Percentiles rank a stretch among this genome's conserved stretches.
These are phyloP conservation scores for Carex kokanica DNA, from an alignment of 176 grass and related monocot genomes.

Conservation along the genomic window DNA sequence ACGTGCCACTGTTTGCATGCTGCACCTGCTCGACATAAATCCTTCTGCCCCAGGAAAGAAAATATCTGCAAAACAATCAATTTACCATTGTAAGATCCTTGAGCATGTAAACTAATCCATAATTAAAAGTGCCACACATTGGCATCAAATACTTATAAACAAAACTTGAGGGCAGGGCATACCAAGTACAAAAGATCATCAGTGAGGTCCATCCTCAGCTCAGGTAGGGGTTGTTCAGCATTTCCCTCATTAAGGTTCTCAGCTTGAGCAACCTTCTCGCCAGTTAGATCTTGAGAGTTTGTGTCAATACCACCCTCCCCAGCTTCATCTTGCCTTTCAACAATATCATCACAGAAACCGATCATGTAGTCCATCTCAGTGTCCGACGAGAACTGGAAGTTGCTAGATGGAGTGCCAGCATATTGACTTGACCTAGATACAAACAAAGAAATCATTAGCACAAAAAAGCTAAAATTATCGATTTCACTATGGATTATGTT, in stretches of 20 bases:
- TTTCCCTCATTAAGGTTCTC: constrained; percentile 39
- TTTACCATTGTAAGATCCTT: constrained; percentile 7
- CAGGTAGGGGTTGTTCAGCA: constrained; percentile 44
- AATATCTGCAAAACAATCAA: constrained; percentile 63
- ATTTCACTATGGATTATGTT: not conserved
- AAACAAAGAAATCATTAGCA: constrained; percentile 1
- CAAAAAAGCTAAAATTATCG: not conserved
- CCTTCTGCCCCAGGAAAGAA: constrained; percentile 84
- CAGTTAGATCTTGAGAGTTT: constrained; percentile 22
- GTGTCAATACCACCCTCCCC: constrained; percentile 1
- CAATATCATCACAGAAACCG: constrained; percentile 40
- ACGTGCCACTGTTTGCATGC: constrained; percentile 77
- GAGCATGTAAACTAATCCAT: not conserved
- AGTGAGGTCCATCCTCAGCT: constrained; percentile 89
- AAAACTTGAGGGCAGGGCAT: not conserved
- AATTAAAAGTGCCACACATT: constrained; percentile 14
- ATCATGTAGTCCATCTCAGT: constrained; percentile 46
- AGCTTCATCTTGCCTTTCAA: constrained; percentile 14
- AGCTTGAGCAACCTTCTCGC: constrained; percentile 22
- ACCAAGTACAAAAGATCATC: constrained; percentile 96
- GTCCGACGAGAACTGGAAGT: constrained; percentile 29
- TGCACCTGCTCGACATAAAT: constrained; percentile 86
- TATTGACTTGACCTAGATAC: constrained; percentile 30
- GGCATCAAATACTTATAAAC: not conserved
- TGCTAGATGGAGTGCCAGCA: constrained; percentile 31